These are phyloP conservation scores for Lonicera japonica DNA, from an alignment of 129 eudicot species.

Conservation along the genomic window DNA sequence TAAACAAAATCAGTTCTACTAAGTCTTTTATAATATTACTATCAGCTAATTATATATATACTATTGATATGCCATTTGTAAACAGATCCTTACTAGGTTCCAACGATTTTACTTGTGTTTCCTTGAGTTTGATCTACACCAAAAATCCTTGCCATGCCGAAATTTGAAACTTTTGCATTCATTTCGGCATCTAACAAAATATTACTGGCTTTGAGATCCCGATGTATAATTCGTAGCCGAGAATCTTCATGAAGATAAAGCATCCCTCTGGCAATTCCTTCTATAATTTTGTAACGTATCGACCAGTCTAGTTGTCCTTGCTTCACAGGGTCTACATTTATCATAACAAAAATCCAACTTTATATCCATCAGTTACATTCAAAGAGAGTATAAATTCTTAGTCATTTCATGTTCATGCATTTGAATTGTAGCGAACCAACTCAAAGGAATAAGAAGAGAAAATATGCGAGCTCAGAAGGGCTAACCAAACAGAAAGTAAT, in stretches of 20 bases:
- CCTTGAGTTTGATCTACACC: slow-evolving; percentile 5
- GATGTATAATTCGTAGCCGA: slow-evolving; percentile 16
- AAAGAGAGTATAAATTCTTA: not conserved
- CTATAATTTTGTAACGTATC: slow-evolving; percentile 23
- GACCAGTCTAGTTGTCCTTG: slow-evolving; percentile 20
- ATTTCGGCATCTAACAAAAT: slow-evolving; percentile 11
- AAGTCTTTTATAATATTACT: too few relatives aligned
- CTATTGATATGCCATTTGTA: not conserved
- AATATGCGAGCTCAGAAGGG: not conserved
- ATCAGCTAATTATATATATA: too few relatives aligned
- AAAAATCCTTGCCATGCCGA: slow-evolving; percentile 25
- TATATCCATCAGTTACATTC: not conserved
- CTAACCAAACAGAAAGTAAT: slow-evolving; percentile 24
- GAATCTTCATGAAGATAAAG: slow-evolving; percentile 28
- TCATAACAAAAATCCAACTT: not conserved
- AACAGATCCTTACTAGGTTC: slow-evolving; percentile 19
- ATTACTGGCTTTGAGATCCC: not conserved
- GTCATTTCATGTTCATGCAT: too few relatives aligned
- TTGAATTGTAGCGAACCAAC: not conserved
- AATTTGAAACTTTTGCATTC: slow-evolving; percentile 27
- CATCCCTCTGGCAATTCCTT: slow-evolving; percentile 23
- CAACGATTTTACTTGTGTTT: slow-evolving; percentile 16
- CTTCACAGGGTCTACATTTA: slow-evolving; percentile 14
- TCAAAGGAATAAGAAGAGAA: not conserved
- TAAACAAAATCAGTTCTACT: not conserved